phyloP scores from a whole-genome alignment of 495 filamentous ascomycete genomes.

The Melanomma pulvis-pyrius region DNA sequence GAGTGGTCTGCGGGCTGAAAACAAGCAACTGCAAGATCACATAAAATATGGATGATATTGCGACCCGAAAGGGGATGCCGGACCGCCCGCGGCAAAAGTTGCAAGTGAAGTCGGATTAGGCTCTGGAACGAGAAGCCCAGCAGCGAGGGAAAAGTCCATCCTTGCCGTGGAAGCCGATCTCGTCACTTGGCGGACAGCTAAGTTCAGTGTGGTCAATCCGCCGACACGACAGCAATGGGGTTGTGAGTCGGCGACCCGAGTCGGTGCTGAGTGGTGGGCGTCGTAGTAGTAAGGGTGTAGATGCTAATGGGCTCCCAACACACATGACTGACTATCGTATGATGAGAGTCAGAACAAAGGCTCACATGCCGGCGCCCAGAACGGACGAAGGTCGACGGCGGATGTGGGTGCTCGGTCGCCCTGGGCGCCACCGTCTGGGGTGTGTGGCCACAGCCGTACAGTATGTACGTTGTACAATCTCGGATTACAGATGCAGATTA shows the following conservation, averaged over 20 bases:
- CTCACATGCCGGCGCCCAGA: background rate
- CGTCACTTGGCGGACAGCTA: background rate
- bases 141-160: background rate
- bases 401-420: background rate
- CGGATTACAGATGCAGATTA: background rate
- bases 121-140: background rate
- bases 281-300: too few relatives aligned
- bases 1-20: background rate
- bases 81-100: background rate
- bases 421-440: background rate
- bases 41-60: background rate
- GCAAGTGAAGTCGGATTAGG: background rate
- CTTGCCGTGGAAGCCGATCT: background rate
- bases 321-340: too few relatives aligned
- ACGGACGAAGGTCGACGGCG: conserved; percentile 5
- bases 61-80: background rate
- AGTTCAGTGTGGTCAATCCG: background rate
- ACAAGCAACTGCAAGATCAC: background rate
- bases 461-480: conserved; percentile 1
- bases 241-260: too few relatives aligned
- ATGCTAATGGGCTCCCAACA: too few relatives aligned
- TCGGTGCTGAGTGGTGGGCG: too few relatives aligned
- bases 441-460: background rate
- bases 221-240: too few relatives aligned
- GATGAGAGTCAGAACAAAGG: background rate